Evolutionary conservation across 805 yeast genomes (phyloP).

Genomic region (Lipomyces orientalis): DNA sequence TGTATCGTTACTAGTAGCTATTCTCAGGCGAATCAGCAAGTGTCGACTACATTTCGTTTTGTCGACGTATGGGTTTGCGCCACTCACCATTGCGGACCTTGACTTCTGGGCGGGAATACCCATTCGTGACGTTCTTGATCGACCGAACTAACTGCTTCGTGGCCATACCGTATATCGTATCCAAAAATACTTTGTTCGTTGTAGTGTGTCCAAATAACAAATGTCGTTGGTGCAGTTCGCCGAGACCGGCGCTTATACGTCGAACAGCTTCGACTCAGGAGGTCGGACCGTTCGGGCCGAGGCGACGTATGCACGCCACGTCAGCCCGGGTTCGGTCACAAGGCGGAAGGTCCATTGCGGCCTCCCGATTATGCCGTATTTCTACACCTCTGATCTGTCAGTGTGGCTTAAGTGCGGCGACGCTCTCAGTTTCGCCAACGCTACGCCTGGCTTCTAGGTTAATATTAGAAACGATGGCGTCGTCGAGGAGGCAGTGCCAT

Average conservation of each 20-base stretch:
- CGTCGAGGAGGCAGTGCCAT: background rate
- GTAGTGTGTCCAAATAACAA: background rate
- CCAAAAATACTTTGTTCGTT: background rate
- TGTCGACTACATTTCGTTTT: background rate
- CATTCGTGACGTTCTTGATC: slow-evolving; percentile 80
- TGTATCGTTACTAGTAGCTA: slow-evolving; percentile 85
- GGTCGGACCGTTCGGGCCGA: background rate
- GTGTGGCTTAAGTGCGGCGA: background rate
- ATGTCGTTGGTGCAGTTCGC: background rate
- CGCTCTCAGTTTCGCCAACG: background rate
- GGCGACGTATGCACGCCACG: no score
- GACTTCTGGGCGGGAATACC: slow-evolving; percentile 84
- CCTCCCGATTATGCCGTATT: background rate
- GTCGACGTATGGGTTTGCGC: background rate
- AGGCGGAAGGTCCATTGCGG: background rate
- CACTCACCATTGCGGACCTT: slow-evolving; percentile 69
- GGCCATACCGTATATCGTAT: background rate
- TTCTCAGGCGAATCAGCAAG: background rate
- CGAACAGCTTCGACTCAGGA: background rate
- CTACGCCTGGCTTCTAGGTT: background rate
- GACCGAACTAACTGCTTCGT: slow-evolving; percentile 33
- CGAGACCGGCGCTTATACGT: background rate
- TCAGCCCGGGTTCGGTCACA: no score
- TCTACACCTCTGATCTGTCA: background rate
- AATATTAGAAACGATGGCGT: background rate